A percentile compares a stretch with the other conserved stretches of the same genome.
Conservation (phyloP, 352 stramenopile species). For the Globisporangium cylindrosporum region DNA sequence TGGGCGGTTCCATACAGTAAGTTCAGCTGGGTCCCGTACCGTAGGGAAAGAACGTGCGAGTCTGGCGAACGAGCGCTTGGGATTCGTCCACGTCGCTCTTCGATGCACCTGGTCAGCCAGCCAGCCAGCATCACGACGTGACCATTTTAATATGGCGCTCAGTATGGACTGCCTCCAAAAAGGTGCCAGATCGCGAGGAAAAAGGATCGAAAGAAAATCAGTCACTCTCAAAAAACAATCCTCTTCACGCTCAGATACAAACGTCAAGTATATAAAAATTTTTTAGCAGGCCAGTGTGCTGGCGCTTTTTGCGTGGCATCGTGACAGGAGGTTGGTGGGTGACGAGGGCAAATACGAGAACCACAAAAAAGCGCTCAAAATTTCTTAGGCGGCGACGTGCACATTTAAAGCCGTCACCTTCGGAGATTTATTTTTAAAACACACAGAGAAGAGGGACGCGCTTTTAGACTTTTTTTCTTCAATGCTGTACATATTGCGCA, state of each 20-base stretch:
- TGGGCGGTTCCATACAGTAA: neutral
- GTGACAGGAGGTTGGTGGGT: neutral
- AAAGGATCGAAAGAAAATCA: constrained; percentile 3
- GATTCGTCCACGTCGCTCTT: constrained; percentile 15
- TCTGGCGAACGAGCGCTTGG: constrained; percentile 8
- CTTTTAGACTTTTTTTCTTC: neutral
- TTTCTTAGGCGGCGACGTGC: neutral
- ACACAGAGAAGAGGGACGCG: neutral
- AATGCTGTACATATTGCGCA: neutral
- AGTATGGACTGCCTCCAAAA: neutral
- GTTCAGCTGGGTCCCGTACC: constrained; percentile 3
- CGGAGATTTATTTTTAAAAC: neutral
- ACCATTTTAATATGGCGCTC: constrained; percentile 7
- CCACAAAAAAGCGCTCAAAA: neutral
- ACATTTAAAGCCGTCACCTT: neutral
- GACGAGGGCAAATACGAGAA: neutral
- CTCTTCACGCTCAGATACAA: neutral
- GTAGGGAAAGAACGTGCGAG: constrained; percentile 5
- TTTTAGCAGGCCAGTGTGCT: neutral
- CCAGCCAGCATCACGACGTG: neutral
- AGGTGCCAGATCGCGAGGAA: neutral
- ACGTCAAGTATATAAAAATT: neutral
- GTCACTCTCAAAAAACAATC: neutral
- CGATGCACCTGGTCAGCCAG: neutral
- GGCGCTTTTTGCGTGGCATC: neutral